Conservation (phyloP, 2,329 filamentous ascomycete genomes). For the Trichothecium roseum region DNA sequence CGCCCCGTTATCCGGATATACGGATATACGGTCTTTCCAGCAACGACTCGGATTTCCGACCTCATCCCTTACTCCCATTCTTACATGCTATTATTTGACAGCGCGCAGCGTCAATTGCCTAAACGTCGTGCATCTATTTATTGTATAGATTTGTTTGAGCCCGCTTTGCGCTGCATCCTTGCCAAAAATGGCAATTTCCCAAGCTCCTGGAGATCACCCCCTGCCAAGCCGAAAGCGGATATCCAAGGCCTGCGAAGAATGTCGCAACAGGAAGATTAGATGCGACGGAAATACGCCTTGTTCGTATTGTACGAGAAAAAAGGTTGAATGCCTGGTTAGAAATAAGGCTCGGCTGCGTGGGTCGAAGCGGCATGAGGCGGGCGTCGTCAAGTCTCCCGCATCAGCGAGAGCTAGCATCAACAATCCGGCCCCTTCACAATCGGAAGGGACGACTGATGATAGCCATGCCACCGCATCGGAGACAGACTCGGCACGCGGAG, state of each 20-base stretch:
- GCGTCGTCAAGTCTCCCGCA: constrained; percentile 1
- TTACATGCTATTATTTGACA: too few species aligned
- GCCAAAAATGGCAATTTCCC: too few species aligned
- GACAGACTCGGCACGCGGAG: background rate
- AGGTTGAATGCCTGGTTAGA: background rate
- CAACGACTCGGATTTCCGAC: too few species aligned
- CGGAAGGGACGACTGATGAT: constrained; percentile 4
- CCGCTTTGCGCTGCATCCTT: too few species aligned
- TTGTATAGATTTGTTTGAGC: too few species aligned
- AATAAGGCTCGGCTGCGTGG: background rate
- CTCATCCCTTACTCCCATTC: too few species aligned
- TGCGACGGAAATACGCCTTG: constrained; percentile 20
- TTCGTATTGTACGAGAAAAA: constrained; percentile 15
- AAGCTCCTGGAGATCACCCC: too few species aligned
- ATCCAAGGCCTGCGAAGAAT: constrained; percentile 22
- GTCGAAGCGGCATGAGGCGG: background rate
- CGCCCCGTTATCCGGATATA: too few species aligned
- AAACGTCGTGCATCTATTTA: too few species aligned
- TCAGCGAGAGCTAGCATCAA: constrained; percentile 11
- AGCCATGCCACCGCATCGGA: background rate
- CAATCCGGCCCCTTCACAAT: constrained; percentile 9
- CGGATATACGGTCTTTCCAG: too few species aligned
- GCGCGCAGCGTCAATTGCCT: too few species aligned
- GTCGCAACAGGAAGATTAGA: constrained; percentile 19
- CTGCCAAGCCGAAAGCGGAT: constrained; percentile 9